A percentile compares a stretch with the other conserved stretches of the same genome.
Conservation (phyloP, 1,284 basidiomycete genomes). For the Trichosporon asahii region DNA sequence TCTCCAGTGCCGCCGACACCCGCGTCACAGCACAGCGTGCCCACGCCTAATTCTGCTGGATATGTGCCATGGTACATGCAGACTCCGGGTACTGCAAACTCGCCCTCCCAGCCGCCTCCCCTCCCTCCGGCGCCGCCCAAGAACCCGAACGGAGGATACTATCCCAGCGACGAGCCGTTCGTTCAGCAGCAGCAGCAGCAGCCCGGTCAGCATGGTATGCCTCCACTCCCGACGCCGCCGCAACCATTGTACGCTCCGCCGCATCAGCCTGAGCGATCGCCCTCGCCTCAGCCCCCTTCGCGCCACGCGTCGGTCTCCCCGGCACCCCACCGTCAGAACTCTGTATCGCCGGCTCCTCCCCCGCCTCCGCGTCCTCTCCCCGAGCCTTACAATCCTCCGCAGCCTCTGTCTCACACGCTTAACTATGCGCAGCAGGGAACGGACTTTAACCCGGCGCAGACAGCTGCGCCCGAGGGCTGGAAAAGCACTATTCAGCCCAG, state of each 20-base stretch:
- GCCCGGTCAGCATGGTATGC: background rate
- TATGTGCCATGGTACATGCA: slow-evolving; percentile 50
- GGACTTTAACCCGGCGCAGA: slow-evolving; percentile 13
- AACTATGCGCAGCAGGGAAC: slow-evolving; percentile 14
- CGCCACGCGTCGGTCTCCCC: background rate
- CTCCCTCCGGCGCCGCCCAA: slow-evolving; percentile 20
- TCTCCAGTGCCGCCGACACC: slow-evolving; percentile 15
- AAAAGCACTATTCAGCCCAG: background rate
- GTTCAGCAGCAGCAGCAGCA: slow-evolving; percentile 24
- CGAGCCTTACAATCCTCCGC: slow-evolving; percentile 7
- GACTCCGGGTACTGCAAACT: slow-evolving; percentile 27
- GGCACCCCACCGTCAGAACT: background rate
- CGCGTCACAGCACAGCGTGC: slow-evolving; percentile 12
- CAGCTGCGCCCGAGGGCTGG: slow-evolving; percentile 12
- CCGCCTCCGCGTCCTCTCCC: slow-evolving; percentile 9
- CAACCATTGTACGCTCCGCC: slow-evolving; percentile 12
- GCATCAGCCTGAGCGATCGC: background rate
- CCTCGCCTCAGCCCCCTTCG: slow-evolving; percentile 2
- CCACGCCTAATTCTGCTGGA: slow-evolving; percentile 21
- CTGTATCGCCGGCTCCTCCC: slow-evolving; percentile 1
- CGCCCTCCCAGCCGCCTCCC: slow-evolving; percentile 31
- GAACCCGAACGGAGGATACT: slow-evolving; percentile 34
- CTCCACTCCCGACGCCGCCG: background rate
- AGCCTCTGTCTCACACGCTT: slow-evolving; percentile 14
- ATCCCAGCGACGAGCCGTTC: slow-evolving; percentile 48